phyloP scores from a whole-genome alignment of 169 alveolate genomes.

The Plasmodium inui region DNA sequence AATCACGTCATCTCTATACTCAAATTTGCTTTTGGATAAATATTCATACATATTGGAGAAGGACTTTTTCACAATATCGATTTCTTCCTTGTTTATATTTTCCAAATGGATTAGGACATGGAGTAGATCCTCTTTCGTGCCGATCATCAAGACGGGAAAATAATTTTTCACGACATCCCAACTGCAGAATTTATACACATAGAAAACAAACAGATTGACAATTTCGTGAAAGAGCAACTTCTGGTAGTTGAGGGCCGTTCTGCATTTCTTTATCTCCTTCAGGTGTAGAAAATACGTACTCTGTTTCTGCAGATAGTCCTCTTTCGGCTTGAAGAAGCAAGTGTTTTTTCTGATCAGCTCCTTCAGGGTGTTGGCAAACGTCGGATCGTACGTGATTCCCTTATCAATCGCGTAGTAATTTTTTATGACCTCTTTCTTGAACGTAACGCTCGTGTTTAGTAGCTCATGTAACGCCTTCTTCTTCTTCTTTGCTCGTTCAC shows the following conservation, averaged over 20 bases:
- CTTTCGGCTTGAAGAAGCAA: conserved; percentile 49
- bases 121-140: not conserved
- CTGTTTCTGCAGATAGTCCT: conserved; percentile 18
- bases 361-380: not conserved
- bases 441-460: conserved; percentile 10
- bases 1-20: conserved; percentile 29
- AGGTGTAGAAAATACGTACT: conserved; percentile 19
- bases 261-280: conserved; percentile 44
- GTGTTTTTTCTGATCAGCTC: not conserved
- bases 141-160: conserved; percentile 46
- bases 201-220: conserved; percentile 50
- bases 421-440: conserved; percentile 44
- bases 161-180: conserved; percentile 58
- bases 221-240: conserved; percentile 39
- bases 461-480: conserved; percentile 10
- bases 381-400: conserved; percentile 21
- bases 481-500: conserved; percentile 5
- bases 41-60: conserved; percentile 59
- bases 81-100: conserved; percentile 30
- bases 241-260: conserved; percentile 26
- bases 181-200: conserved; percentile 57
- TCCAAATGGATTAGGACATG: conserved; percentile 16
- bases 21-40: conserved; percentile 25
- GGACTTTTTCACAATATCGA: conserved; percentile 19
- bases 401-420: conserved; percentile 33